Percentiles rank a stretch among this genome's conserved stretches.
These are phyloP conservation scores for Neospermospora avenae DNA, from an alignment of 2,329 filamentous ascomycete genomes.

Conservation along the genomic window DNA sequence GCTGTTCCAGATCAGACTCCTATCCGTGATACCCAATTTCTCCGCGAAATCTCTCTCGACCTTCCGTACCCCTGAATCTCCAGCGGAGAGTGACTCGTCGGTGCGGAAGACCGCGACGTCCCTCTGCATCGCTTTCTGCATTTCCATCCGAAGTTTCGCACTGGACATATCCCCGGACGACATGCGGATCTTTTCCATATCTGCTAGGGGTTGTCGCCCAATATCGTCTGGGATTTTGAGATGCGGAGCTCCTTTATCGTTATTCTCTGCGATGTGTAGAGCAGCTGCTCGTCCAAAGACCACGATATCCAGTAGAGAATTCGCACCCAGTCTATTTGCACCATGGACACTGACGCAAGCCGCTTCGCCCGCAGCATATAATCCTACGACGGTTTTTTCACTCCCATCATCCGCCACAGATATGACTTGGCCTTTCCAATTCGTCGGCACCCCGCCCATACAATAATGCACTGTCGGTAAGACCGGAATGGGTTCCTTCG, in stretches of 20 bases:
- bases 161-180: constrained; percentile 37
- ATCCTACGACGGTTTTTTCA: constrained; percentile 42
- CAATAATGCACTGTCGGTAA: constrained; percentile 50
- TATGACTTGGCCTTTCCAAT: constrained; percentile 46
- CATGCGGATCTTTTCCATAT: constrained; percentile 37
- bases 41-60: constrained; percentile 38
- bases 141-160: constrained; percentile 33
- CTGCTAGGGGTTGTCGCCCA: constrained; percentile 26
- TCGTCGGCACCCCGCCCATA: constrained; percentile 50
- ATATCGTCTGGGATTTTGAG: constrained; percentile 73
- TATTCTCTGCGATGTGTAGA: constrained; percentile 78
- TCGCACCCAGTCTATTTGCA: constrained; percentile 46
- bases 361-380: constrained; percentile 47
- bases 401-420: constrained; percentile 38
- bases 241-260: constrained; percentile 44
- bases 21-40: constrained; percentile 39
- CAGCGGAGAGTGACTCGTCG: constrained; percentile 79
- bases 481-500: constrained; percentile 47
- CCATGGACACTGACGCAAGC: constrained; percentile 49
- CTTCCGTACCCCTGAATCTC: constrained; percentile 69
- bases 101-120: constrained; percentile 45
- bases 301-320: constrained; percentile 47
- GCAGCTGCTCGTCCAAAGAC: constrained; percentile 63
- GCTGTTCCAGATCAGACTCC: constrained; percentile 47
- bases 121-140: constrained; percentile 46